Conservation (phyloP, 2,329 filamentous ascomycete genomes). For the Aspergillus sp. region DNA sequence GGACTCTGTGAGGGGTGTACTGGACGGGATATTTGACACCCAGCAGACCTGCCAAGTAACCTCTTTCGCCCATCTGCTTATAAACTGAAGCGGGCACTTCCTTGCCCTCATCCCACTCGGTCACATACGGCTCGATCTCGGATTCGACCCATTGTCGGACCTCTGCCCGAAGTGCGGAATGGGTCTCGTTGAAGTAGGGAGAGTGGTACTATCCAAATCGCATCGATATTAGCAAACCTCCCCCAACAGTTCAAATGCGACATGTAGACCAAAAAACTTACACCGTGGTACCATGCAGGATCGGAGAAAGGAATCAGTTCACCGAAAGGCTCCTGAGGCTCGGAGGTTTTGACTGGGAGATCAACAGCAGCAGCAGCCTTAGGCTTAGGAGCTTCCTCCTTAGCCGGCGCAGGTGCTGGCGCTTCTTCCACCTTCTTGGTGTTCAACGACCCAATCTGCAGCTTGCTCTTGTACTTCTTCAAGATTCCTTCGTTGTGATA, state of each 20-base stretch:
- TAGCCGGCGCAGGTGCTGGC: conserved; percentile 45
- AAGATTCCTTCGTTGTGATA: conserved; percentile 57
- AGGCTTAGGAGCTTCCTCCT: conserved; percentile 51
- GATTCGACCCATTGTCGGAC: conserved; percentile 86
- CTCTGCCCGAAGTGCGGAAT: conserved; percentile 85
- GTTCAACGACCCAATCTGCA: conserved; percentile 71
- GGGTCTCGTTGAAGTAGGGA: conserved; percentile 91
- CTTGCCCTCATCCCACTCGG: conserved; percentile 96
- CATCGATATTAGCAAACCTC: not conserved
- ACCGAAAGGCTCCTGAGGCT: conserved; percentile 79
- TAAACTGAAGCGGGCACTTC: conserved; percentile 84
- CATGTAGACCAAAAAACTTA: conserved; percentile 45
- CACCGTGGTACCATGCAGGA: conserved; percentile 89
- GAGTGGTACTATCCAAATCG: conserved; percentile 71
- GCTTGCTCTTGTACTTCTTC: conserved; percentile 58
- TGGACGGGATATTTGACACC: conserved; percentile 73
- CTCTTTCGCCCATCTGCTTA: conserved; percentile 89
- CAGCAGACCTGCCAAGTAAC: conserved; percentile 86
- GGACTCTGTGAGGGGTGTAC: conserved; percentile 65
- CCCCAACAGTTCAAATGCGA: not conserved
- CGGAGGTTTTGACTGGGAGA: conserved; percentile 52
- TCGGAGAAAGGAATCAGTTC: conserved; percentile 87
- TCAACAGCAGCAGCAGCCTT: conserved; percentile 48
- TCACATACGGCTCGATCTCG: conserved; percentile 85
- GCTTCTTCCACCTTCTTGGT: conserved; percentile 64